Conservation (phyloP, 139 green algal species). For the Medakamo hakoo region DNA sequence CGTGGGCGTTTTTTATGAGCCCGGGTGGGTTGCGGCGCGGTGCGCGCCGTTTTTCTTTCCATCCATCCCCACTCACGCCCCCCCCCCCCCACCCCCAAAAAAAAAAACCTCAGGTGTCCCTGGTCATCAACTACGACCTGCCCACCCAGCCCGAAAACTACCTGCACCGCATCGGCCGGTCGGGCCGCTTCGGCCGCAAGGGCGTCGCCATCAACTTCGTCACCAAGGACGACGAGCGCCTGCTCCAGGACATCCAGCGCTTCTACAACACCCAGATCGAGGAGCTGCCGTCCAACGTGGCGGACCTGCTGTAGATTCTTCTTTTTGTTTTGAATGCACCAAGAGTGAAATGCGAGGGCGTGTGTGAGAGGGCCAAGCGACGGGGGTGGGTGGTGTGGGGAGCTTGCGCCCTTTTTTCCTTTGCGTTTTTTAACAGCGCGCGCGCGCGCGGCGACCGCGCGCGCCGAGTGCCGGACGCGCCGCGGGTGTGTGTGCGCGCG, state of each 20-base stretch:
- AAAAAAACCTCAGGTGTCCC: conserved; percentile 63
- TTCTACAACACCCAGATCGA: conserved; percentile 99
- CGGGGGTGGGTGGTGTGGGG: neutral
- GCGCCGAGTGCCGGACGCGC: too few species aligned
- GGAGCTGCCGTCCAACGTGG: conserved; percentile 94
- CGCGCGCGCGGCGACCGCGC: too few species aligned
- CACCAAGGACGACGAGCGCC: conserved; percentile 80
- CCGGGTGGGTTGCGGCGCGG: neutral
- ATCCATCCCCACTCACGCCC: too few species aligned
- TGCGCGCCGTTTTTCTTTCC: too few species aligned
- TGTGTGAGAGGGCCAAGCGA: neutral
- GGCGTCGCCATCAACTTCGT: conserved; percentile 99
- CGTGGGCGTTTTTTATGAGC: neutral
- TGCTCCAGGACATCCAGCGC: conserved; percentile 93
- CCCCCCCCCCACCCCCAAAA: neutral
- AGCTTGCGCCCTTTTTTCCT: neutral
- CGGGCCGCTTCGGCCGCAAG: conserved; percentile 86
- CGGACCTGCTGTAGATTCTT: conserved; percentile 71
- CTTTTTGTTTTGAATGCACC: neutral
- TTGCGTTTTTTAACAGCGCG: neutral
- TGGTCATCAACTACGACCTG: conserved; percentile 99
- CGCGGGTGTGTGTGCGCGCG: too few species aligned
- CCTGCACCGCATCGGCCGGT: conserved; percentile 96
- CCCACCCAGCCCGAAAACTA: conserved; percentile 99
- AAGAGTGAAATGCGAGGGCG: neutral